phyloP scores from a whole-genome alignment of 75 land plant species.

The Isoetes taiwanensis region DNA sequence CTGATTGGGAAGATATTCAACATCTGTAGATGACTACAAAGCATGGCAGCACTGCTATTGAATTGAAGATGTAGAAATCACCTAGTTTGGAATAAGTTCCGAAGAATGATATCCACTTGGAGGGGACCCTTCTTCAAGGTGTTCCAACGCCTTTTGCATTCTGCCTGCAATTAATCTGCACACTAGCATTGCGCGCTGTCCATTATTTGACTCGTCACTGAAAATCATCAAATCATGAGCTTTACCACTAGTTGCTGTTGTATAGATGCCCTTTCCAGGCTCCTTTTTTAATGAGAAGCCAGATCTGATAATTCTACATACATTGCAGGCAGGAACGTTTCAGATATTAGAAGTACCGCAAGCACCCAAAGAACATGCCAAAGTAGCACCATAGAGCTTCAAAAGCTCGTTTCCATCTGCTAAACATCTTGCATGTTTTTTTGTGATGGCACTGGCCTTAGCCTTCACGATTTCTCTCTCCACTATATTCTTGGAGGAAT shows the following conservation, averaged over 20 bases:
- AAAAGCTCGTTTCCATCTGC: slow-evolving; percentile 96
- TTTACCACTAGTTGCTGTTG: slow-evolving; percentile 70
- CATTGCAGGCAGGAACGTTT: slow-evolving; percentile 33
- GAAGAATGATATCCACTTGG: slow-evolving; percentile 59
- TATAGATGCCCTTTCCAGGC: slow-evolving; percentile 45
- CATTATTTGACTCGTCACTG: slow-evolving; percentile 9
- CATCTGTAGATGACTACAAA: slow-evolving; percentile 77
- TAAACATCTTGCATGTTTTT: slow-evolving; percentile 54
- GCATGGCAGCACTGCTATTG: slow-evolving; percentile 76
- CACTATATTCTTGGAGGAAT: slow-evolving; percentile 66
- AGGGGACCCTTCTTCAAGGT: slow-evolving; percentile 37
- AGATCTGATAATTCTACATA: slow-evolving; percentile 53
- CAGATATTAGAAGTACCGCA: slow-evolving; percentile 32
- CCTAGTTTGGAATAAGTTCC: slow-evolving; percentile 58
- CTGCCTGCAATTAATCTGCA: slow-evolving; percentile 91
- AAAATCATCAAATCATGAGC: slow-evolving; percentile 48
- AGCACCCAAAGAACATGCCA: slow-evolving; percentile 49
- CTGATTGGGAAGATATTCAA: too few species aligned
- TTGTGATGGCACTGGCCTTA: slow-evolving; percentile 30
- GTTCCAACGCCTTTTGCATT: slow-evolving; percentile 47
- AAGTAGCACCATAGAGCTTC: slow-evolving; percentile 59
- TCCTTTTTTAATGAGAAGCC: slow-evolving; percentile 39
- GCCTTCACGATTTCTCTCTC: slow-evolving; percentile 69
- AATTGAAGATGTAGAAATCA: slow-evolving; percentile 59
- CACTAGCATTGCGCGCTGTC: slow-evolving; percentile 66